Evolutionary conservation across 2,329 filamentous ascomycete genomes (phyloP).

Genomic region (Apiospora phragmitis): DNA sequence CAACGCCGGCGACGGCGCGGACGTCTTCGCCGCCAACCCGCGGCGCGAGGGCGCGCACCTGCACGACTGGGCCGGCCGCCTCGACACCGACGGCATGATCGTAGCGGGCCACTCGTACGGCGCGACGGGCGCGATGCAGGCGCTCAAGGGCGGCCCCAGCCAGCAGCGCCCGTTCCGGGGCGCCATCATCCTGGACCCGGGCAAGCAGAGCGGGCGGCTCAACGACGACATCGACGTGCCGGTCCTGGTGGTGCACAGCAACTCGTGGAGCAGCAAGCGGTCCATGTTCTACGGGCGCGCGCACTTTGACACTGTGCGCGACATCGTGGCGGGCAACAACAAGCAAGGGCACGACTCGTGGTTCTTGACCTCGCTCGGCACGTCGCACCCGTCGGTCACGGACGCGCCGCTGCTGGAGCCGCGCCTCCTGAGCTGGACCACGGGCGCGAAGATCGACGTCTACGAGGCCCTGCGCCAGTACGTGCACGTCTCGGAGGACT

Average conservation of each 20-base stretch:
- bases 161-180: conserved; percentile 50
- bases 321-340: conserved; percentile 50
- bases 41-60: conserved; percentile 49
- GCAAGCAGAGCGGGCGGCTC: conserved; percentile 62
- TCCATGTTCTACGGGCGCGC: conserved; percentile 62
- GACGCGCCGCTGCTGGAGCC: conserved; percentile 68
- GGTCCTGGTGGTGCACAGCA: conserved; percentile 61
- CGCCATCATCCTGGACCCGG: conserved; percentile 65
- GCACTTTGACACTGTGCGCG: conserved; percentile 64
- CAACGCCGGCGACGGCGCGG: conserved; percentile 39
- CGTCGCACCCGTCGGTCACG: conserved; percentile 63
- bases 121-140: conserved; percentile 62
- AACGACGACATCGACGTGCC: conserved; percentile 61
- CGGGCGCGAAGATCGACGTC: conserved; percentile 59
- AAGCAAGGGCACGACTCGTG: conserved; percentile 45
- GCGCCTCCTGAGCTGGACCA: conserved; percentile 59
- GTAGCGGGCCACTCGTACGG: conserved; percentile 67
- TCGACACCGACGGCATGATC: conserved; percentile 56
- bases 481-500: conserved; percentile 58
- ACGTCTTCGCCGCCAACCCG: conserved; percentile 41
- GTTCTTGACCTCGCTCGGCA: conserved; percentile 57
- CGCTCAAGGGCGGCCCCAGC: conserved; percentile 50
- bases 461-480: conserved; percentile 60
- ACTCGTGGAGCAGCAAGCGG: conserved; percentile 61
- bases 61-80: conserved; percentile 49